phyloP scores from a whole-genome alignment of 192 early-diverging fungal species.

The Entomortierella lignicola region DNA sequence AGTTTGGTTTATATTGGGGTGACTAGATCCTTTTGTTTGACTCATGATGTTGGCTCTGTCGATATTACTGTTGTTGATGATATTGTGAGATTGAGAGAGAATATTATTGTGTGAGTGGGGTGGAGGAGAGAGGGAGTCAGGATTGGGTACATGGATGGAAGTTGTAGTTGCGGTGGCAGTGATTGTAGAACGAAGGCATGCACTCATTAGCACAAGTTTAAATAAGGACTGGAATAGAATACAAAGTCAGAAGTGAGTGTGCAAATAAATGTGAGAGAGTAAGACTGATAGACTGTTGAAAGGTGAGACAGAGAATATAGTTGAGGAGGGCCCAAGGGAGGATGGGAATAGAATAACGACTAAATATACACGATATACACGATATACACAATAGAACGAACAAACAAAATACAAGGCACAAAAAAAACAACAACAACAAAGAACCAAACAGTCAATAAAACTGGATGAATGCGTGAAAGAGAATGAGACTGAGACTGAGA shows the following conservation, averaged over 20 bases:
- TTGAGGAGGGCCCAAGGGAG: not conserved
- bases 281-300: not conserved
- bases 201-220: not conserved
- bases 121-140: not conserved
- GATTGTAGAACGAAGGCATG: no score
- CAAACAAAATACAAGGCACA: not conserved
- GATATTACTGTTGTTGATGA: not conserved
- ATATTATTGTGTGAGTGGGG: no score
- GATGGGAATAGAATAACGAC: not conserved
- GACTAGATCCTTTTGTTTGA: not conserved
- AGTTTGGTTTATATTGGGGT: not conserved
- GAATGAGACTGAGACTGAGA: constrained; percentile 4
- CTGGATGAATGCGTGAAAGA: not conserved
- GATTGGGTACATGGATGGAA: not conserved
- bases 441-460: no score
- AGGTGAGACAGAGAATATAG: not conserved
- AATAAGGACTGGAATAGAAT: no score
- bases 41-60: not conserved
- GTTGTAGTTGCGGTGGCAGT: not conserved
- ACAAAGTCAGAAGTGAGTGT: no score
- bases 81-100: no score
- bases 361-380: not conserved
- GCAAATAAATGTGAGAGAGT: not conserved
- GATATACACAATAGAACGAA: not conserved
- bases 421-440: not conserved